Evolutionary conservation across 2,329 filamentous ascomycete genomes (phyloP).

Genomic region (Curvularia spicifera): DNA sequence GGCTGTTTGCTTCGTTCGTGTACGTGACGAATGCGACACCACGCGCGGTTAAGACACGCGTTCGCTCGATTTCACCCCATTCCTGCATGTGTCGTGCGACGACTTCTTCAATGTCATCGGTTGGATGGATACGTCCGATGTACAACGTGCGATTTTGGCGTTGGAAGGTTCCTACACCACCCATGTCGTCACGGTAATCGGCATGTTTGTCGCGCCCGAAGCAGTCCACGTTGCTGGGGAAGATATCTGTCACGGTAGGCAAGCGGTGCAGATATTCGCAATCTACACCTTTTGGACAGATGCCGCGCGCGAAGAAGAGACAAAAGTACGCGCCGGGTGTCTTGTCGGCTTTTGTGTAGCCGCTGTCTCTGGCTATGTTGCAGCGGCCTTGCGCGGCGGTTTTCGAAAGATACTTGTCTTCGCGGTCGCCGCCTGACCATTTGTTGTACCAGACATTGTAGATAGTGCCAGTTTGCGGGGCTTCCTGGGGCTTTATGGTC

Average conservation of each 20-base stretch:
- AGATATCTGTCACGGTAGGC: constrained; percentile 85
- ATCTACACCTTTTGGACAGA: constrained; percentile 84
- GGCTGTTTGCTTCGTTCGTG: constrained; percentile 69
- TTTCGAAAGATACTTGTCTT: constrained; percentile 87
- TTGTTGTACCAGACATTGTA: constrained; percentile 99
- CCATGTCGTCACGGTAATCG: constrained; percentile 97
- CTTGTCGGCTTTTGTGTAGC: constrained; percentile 59
- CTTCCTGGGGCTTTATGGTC: constrained; percentile 80
- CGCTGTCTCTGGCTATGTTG: constrained; percentile 73
- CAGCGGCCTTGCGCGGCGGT: constrained; percentile 83
- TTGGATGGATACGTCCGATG: constrained; percentile 90
- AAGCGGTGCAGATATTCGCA: constrained; percentile 93
- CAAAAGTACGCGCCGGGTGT: constrained; percentile 81
- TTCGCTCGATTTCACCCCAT: constrained; percentile 91
- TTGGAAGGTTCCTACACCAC: constrained; percentile 92
- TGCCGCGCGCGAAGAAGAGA: constrained; percentile 83
- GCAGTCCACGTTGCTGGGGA: constrained; percentile 92
- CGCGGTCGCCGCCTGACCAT: constrained; percentile 93
- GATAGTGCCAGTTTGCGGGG: constrained; percentile 89
- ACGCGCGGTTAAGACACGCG: constrained; percentile 82
- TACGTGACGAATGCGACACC: constrained; percentile 98
- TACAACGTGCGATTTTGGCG: constrained; percentile 94
- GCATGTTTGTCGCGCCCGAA: constrained; percentile 92
- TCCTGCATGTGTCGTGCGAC: constrained; percentile 94
- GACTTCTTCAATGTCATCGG: constrained; percentile 95